phyloP scores from a whole-genome alignment of 2,329 filamentous ascomycete genomes.

The Sordariomycetes sp. region DNA sequence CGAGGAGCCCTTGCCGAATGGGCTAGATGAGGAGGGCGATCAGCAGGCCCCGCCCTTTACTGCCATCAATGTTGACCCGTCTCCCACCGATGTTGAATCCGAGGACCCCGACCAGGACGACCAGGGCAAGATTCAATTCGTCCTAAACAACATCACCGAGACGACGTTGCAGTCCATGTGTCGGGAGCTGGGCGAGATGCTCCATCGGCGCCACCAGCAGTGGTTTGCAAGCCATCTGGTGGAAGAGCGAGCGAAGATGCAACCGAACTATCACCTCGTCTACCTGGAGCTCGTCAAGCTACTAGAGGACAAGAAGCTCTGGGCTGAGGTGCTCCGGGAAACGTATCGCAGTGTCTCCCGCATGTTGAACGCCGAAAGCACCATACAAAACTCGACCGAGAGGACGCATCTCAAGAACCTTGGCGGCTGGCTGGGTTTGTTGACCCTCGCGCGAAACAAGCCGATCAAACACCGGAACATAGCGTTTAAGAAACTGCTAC shows the following conservation, averaged over 20 bases:
- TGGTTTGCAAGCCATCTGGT: slow-evolving; percentile 97
- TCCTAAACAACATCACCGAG: slow-evolving; percentile 92
- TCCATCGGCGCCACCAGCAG: slow-evolving; percentile 75
- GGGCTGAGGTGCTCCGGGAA: slow-evolving; percentile 83
- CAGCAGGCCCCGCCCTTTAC: slow-evolving; percentile 61
- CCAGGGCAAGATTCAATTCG: slow-evolving; percentile 90
- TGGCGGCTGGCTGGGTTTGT: slow-evolving; percentile 81
- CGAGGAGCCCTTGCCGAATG: slow-evolving; percentile 39
- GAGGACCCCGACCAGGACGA: slow-evolving; percentile 77
- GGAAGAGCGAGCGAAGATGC: slow-evolving; percentile 91
- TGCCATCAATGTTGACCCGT: slow-evolving; percentile 66
- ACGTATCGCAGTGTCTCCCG: slow-evolving; percentile 80
- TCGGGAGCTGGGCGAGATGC: slow-evolving; percentile 64
- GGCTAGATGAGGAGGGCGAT: slow-evolving; percentile 27
- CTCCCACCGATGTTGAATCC: slow-evolving; percentile 51
- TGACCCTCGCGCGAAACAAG: slow-evolving; percentile 88
- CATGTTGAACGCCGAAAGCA: slow-evolving; percentile 83
- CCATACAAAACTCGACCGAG: slow-evolving; percentile 74
- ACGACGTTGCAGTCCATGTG: slow-evolving; percentile 80
- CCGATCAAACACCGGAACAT: slow-evolving; percentile 96
- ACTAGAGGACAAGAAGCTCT: slow-evolving; percentile 68
- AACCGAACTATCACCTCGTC: slow-evolving; percentile 90
- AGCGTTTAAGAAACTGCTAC: slow-evolving; percentile 88
- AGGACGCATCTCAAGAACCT: slow-evolving; percentile 86
- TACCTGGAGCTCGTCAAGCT: slow-evolving; percentile 83